Conservation (phyloP, 2,329 filamentous ascomycete genomes). For the Lasiodiplodia gonubiensis region DNA sequence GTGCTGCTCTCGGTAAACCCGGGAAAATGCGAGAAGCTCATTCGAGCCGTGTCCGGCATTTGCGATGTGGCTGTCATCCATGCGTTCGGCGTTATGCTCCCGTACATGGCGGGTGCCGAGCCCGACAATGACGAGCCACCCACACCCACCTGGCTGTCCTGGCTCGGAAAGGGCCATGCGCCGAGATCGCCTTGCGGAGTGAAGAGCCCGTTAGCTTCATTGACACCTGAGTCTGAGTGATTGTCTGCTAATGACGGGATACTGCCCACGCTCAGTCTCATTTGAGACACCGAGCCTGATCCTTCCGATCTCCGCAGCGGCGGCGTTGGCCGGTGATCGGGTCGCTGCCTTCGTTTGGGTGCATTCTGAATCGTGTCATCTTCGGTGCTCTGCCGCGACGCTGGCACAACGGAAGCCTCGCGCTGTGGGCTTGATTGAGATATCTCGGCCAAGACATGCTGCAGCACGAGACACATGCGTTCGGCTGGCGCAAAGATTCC, state of each 20-base stretch:
- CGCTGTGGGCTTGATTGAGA: slow-evolving; percentile 33
- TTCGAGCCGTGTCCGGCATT: slow-evolving; percentile 14
- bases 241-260: neutral
- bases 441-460: slow-evolving; percentile 59
- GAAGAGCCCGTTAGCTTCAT: slow-evolving; percentile 1
- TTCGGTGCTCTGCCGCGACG: slow-evolving; percentile 1
- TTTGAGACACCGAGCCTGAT: neutral
- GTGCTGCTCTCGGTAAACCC: slow-evolving; percentile 4
- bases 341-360: slow-evolving; percentile 6
- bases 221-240: neutral
- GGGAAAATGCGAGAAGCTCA: slow-evolving; percentile 20
- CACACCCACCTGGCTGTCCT: neutral
- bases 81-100: slow-evolving; percentile 8
- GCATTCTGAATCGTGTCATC: slow-evolving; percentile 5
- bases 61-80: slow-evolving; percentile 12
- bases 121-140: slow-evolving; percentile 3
- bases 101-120: slow-evolving; percentile 9
- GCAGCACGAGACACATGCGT: slow-evolving; percentile 60
- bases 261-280: slow-evolving; percentile 1
- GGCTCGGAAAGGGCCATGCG: slow-evolving; percentile 14
- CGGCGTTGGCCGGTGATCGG: slow-evolving; percentile 17
- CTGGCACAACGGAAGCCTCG: slow-evolving; percentile 12
- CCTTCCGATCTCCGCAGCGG: slow-evolving; percentile 9
- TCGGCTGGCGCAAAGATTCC: slow-evolving; percentile 60
- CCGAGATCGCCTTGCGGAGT: slow-evolving; percentile 8